Evolutionary conservation across 345 rosid genomes (phyloP), one percentile per base, ranked within the genome.

Genomic region (Citrus sp.): DNA sequence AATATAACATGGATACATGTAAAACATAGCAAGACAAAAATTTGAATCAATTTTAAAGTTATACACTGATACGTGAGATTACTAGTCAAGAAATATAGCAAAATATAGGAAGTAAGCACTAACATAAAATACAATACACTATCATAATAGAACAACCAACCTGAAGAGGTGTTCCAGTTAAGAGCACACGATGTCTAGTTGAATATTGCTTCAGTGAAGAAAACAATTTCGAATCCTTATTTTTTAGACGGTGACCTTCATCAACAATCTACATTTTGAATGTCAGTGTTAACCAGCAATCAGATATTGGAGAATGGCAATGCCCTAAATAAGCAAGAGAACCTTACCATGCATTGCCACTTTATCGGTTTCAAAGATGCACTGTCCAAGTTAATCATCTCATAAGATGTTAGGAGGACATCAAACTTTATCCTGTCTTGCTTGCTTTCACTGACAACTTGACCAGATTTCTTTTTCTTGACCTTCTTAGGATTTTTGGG

Each of bases 141-240:
- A 42, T 24, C 54, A 76, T 37, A 77, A 83, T 70, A 71, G 76
- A 78, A 76, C 59, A 74, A 85, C 84, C 58, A 74, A 97, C 99
- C 98, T 97, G 99, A 84, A 97, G 98, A 59, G 99, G 99, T 58
- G 99, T 97, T 85, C 99, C 99, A 62, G 99, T 97, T 85, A 97
- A 88, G 76, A 97, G 98, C 73, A 89, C 90, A 49, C 99, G 97
- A 82, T 97, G 99, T 73, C 88, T 86, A 81, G 94, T 94, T 55
- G 87, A 83, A 84, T 93, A 97, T 84, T 94, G 99, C 83, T 88
- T 97, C 90, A 97, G 60, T n/a, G 98, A 89, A 75, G 87, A 85
- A 87, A 94, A 97, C 82, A 97, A 87, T 84, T 94, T 97, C 42
- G 99, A 94, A 79, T 97, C 99, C 88, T 97, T 97, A 78, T 97